These are phyloP conservation scores for Claviceps spartinae DNA, from an alignment of 2,329 filamentous ascomycete species.

Conservation along the genomic window DNA sequence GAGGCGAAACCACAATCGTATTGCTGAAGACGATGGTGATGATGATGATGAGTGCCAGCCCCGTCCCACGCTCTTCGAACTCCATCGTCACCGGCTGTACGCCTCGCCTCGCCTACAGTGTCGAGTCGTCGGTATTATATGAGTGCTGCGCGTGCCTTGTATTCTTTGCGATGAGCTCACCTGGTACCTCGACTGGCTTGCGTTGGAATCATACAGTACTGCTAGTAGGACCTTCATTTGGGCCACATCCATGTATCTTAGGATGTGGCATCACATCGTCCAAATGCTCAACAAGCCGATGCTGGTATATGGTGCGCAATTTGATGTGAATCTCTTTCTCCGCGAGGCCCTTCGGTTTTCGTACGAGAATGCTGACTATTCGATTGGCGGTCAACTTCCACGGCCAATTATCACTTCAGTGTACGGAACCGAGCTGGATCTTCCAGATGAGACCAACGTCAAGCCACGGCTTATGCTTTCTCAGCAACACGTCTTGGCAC, in stretches of 20 bases:
- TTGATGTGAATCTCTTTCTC: slow-evolving; percentile 16
- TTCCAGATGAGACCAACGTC: neutral
- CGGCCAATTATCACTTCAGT: slow-evolving; percentile 16
- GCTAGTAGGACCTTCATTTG: slow-evolving; percentile 17
- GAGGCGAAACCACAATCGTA: neutral
- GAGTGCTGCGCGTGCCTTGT: slow-evolving; percentile 13
- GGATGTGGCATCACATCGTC: slow-evolving; percentile 13
- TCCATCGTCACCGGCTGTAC: slow-evolving; percentile 10
- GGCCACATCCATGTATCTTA: slow-evolving; percentile 16
- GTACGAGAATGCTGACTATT: slow-evolving; percentile 16
- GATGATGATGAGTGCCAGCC: neutral
- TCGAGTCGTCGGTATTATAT: slow-evolving; percentile 18
- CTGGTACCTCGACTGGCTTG: slow-evolving; percentile 20
- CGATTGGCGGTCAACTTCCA: slow-evolving; percentile 17
- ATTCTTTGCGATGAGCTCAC: slow-evolving; percentile 11
- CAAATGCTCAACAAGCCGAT: slow-evolving; percentile 1
- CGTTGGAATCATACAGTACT: slow-evolving; percentile 11
- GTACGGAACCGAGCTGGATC: slow-evolving; percentile 8
- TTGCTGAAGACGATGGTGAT: neutral
- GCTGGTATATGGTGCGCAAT: slow-evolving; percentile 8
- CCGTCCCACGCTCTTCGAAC: slow-evolving; percentile 8
- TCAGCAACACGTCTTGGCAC: neutral
- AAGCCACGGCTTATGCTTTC: neutral
- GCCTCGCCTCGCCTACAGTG: slow-evolving; percentile 16
- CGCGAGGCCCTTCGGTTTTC: slow-evolving; percentile 17